A percentile compares a stretch with the other conserved stretches of the same genome.
Evolutionary conservation across 2,329 filamentous ascomycete species (phyloP).

Genomic region (Diaporthe sp.): DNA sequence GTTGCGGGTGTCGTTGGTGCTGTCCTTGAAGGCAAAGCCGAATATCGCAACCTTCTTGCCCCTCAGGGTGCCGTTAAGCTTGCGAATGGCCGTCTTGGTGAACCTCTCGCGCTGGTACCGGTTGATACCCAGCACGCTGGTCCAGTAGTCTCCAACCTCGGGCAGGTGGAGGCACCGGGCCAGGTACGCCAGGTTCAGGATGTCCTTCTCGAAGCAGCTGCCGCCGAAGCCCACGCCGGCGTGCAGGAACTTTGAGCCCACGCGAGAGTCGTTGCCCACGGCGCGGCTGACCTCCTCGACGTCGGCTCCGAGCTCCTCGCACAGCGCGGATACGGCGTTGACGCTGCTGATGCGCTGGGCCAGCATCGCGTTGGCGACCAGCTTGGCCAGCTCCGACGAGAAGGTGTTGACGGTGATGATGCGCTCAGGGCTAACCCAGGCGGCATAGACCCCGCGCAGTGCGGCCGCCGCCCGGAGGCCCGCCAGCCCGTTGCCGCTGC

Average conservation of each 20-base stretch:
- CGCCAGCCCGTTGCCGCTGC: slow-evolving; percentile 57
- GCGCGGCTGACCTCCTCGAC: slow-evolving; percentile 66
- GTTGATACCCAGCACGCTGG: slow-evolving; percentile 67
- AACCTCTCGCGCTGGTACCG: slow-evolving; percentile 67
- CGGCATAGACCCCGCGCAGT: slow-evolving; percentile 63
- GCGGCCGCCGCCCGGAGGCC: slow-evolving; percentile 60
- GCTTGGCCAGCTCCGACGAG: slow-evolving; percentile 71
- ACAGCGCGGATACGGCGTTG: slow-evolving; percentile 71
- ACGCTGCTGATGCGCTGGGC: slow-evolving; percentile 73
- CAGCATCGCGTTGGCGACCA: slow-evolving; percentile 72
- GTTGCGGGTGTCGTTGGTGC: slow-evolving; percentile 69
- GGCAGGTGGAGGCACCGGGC: slow-evolving; percentile 64
- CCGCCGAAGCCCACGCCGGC: slow-evolving; percentile 72
- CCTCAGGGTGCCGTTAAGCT: slow-evolving; percentile 63
- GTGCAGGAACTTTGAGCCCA: slow-evolving; percentile 67
- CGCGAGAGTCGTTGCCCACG: slow-evolving; percentile 65
- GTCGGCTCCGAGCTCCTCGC: slow-evolving; percentile 68
- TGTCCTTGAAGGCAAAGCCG: slow-evolving; percentile 72
- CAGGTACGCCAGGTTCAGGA: slow-evolving; percentile 67
- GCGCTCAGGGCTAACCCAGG: slow-evolving; percentile 65
- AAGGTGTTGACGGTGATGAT: slow-evolving; percentile 69
- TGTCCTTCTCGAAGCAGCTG: slow-evolving; percentile 73
- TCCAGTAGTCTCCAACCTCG: slow-evolving; percentile 71
- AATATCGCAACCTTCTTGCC: slow-evolving; percentile 67
- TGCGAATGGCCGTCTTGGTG: slow-evolving; percentile 61